Percentiles rank a stretch among this genome's conserved stretches.
Conservation (phyloP, 139 green algal species). For the Dunaliella primolecta region DNA sequence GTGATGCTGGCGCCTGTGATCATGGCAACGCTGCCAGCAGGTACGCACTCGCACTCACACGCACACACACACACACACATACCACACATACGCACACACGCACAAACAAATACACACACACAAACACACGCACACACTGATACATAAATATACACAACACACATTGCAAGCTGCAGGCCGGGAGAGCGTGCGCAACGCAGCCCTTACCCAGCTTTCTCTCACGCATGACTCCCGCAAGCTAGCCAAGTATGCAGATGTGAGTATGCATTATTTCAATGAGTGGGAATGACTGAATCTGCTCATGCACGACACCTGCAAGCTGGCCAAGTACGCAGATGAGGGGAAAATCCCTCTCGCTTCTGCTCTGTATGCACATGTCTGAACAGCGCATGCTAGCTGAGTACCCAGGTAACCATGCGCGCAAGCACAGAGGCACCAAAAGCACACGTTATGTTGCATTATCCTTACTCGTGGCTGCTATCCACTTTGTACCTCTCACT, state of each 20-base stretch:
- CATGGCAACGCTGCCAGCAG: constrained; percentile 20
- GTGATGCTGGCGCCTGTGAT: constrained; percentile 62
- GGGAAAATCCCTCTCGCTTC: too few species aligned
- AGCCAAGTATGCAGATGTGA: constrained; percentile 35
- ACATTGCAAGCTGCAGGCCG: not conserved
- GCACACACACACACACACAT: not conserved
- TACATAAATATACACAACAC: not conserved
- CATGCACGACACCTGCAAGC: constrained; percentile 54
- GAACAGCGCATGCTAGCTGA: too few species aligned
- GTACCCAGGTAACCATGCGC: too few species aligned
- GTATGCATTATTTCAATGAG: too few species aligned
- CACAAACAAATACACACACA: not conserved
- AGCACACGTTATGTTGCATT: too few species aligned
- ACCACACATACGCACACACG: not conserved
- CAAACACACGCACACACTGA: not conserved
- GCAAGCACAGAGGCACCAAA: too few species aligned
- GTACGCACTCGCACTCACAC: not conserved
- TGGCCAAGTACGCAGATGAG: constrained; percentile 41
- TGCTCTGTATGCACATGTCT: too few species aligned
- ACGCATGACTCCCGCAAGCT: constrained; percentile 59
- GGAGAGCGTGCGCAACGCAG: constrained; percentile 9
- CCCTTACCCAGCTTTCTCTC: constrained; percentile 40
- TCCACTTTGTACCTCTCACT: too few species aligned
- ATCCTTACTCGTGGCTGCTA: too few species aligned
- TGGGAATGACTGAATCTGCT: too few species aligned